phyloP scores from a whole-genome alignment of 75 land plant genomes.

The Selaginella tamariscina region DNA sequence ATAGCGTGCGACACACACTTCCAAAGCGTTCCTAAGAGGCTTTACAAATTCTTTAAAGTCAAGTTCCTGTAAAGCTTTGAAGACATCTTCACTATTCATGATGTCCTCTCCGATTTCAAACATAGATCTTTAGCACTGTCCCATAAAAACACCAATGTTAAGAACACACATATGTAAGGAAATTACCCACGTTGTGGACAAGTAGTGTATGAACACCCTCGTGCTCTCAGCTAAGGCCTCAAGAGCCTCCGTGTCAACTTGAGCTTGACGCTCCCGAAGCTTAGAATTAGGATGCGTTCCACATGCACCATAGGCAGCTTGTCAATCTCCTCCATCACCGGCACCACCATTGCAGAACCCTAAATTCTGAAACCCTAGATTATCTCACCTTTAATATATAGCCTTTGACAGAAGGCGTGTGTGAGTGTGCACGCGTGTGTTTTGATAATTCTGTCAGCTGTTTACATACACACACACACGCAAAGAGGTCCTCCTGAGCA shows the following conservation, averaged over 20 bases:
- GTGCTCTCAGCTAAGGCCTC: background rate
- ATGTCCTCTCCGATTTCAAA: background rate
- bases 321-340: too few species aligned
- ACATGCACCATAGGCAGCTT: too few species aligned
- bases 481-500: too few species aligned
- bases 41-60: background rate
- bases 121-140: background rate
- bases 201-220: background rate
- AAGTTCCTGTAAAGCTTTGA: background rate
- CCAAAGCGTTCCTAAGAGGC: background rate
- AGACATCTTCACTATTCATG: background rate
- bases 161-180: background rate
- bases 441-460: too few species aligned
- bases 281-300: too few species aligned
- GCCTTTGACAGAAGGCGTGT: too few species aligned
- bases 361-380: too few species aligned
- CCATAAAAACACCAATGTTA: background rate
- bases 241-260: background rate
- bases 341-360: too few species aligned
- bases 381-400: too few species aligned
- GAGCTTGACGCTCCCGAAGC: slow-evolving; percentile 15
- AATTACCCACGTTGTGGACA: background rate
- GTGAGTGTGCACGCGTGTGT: too few species aligned
- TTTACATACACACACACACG: too few species aligned
- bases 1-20: too few species aligned